Evolutionary conservation across 2,329 filamentous ascomycete genomes (phyloP), one percentile per base, ranked within the genome.

Genomic region (Ophiostoma quercus): DNA sequence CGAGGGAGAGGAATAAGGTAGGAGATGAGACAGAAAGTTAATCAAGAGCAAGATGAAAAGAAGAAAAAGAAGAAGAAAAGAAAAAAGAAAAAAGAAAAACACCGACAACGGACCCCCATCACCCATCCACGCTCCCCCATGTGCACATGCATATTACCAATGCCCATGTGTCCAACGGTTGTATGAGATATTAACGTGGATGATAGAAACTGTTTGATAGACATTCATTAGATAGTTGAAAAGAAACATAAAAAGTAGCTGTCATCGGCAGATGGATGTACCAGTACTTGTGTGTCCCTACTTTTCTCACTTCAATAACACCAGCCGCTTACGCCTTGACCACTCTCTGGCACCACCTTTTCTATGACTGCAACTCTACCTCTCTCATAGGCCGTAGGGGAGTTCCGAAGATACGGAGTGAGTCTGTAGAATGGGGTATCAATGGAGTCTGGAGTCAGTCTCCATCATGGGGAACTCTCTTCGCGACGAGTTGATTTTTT

Each of bases 121-220:
- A 57, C 51, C n/a, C 51, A 3, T 57, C 51, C 51, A 22, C 11
- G 22, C 51, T 57, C 51, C 22, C 51, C 51, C 51, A 25, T 57
- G 51, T 57, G 51, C 51, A 57, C 22, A 57, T 57, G 51, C n/a
- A 57, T 25, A 57, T 57, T 57, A 57, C 51, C 51, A 57, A 57
- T 57, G 51, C 51, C 51, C 51, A 14, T 57, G 51, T 57, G 51
- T 29, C 51, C n/a, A 25, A 57, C 51, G 51, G 51, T 6, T 29
- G 22, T 57, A 57, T 57, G 51, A 57, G 51, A 29, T 57, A 57
- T 57, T 57, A 57, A 57, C 39, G 9, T 41, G 39, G 12, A 34
- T 34, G 32, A 34, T 34, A 34, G 32, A 34, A 6, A 34, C 32
- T 41, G 16, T 6, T 47, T 47, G 43, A 43, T 47, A 6, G 43